A percentile compares a stretch with the other conserved stretches of the same genome.
These are phyloP conservation scores for Phaeosphaeriaceae sp. DNA, from an alignment of 2,329 filamentous ascomycete species.

Conservation along the genomic window DNA sequence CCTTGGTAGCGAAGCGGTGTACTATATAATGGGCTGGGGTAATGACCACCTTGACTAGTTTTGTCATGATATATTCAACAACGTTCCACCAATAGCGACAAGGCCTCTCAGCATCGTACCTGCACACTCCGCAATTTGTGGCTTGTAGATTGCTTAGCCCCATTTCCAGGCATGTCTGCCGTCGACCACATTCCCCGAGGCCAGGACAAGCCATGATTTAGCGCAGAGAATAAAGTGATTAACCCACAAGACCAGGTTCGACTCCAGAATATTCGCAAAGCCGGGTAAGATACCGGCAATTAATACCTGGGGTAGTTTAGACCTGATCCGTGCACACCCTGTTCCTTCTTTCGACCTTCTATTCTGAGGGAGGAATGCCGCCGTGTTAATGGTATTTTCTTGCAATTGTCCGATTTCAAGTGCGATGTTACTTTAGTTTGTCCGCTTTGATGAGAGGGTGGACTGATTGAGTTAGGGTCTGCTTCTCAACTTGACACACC, in stretches of 20 bases:
- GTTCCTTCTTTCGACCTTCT: neutral
- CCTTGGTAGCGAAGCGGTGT: neutral
- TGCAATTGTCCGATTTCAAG: neutral
- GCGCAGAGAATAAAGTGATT: neutral
- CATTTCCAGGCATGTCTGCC: neutral
- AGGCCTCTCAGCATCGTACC: neutral
- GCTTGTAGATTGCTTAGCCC: neutral
- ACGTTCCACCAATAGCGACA: neutral
- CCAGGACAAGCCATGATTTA: neutral
- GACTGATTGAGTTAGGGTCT: neutral
- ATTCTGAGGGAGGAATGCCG: neutral
- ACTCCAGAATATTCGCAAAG: neutral
- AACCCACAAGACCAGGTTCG: neutral
- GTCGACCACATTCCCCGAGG: neutral
- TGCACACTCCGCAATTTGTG: neutral
- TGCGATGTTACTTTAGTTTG: neutral
- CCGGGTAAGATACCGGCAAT: neutral
- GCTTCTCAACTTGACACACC: neutral
- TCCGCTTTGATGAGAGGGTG: neutral
- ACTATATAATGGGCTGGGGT: neutral
- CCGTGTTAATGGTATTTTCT: neutral
- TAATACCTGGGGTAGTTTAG: neutral
- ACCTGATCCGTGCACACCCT: neutral
- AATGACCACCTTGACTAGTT: neutral
- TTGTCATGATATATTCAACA: neutral